Conservation (phyloP, 306 rosid genomes). For the Vigna radiata region DNA sequence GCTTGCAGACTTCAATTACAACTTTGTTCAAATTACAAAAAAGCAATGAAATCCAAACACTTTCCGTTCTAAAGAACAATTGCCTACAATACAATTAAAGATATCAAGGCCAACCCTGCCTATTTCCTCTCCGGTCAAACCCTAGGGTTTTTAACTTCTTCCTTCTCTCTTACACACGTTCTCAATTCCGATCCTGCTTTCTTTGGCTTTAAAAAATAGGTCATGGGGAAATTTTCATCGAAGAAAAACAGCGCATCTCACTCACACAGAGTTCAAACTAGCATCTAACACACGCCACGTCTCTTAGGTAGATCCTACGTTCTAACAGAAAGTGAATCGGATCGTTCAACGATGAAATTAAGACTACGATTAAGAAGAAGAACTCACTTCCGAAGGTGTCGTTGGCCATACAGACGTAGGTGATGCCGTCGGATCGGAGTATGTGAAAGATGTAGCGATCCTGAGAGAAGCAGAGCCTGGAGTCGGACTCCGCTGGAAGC, state of each 20-base stretch:
- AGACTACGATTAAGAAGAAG: background rate
- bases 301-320: constrained; percentile 8
- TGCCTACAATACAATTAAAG: background rate
- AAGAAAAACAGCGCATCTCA: constrained; percentile 19
- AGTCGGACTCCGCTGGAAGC: constrained; percentile 84
- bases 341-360: background rate
- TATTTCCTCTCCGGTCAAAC: constrained; percentile 1
- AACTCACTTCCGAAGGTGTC: constrained; percentile 93
- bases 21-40: constrained; percentile 6
- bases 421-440: constrained; percentile 78
- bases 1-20: constrained; percentile 5
- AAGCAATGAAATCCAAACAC: constrained; percentile 21
- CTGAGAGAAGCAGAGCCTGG: constrained; percentile 96
- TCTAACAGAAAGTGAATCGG: background rate
- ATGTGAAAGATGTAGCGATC: constrained; percentile 95
- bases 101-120: constrained; percentile 15
- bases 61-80: constrained; percentile 16
- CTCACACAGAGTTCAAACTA: constrained; percentile 17
- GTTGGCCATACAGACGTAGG: constrained; percentile 95
- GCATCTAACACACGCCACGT: background rate
- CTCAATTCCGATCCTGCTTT: background rate
- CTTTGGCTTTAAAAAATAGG: background rate
- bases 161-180: background rate
- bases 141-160: background rate
- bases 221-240: background rate